These are phyloP conservation scores for Teunomyces aglyptinius DNA, from an alignment of 805 yeast species.

Conservation along the genomic window DNA sequence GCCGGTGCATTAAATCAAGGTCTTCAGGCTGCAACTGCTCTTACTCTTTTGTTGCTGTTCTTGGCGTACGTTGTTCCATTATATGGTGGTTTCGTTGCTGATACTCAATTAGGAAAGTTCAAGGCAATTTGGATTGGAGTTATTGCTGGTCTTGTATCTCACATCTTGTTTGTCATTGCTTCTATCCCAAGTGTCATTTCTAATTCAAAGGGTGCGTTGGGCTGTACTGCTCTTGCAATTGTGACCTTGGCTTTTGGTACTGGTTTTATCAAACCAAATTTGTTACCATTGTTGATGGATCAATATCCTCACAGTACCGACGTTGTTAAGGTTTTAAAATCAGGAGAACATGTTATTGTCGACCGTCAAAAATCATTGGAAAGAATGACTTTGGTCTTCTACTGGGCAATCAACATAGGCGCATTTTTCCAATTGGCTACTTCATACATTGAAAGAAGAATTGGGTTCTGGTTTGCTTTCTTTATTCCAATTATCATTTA, in stretches of 20 bases:
- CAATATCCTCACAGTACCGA: conserved; percentile 55
- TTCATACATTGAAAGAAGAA: conserved; percentile 48
- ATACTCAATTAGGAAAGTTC: conserved; percentile 46
- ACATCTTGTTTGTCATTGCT: conserved; percentile 48
- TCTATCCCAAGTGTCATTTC: conserved; percentile 41
- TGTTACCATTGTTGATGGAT: conserved; percentile 49
- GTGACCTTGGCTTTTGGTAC: conserved; percentile 45
- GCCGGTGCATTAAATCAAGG: conserved; percentile 55
- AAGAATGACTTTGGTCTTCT: conserved; percentile 45
- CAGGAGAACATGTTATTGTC: conserved; percentile 65
- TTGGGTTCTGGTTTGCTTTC: conserved; percentile 57
- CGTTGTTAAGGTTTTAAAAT: conserved; percentile 52
- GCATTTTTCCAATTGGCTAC: conserved; percentile 54
- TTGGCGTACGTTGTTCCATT: conserved; percentile 52
- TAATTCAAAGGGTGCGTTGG: conserved; percentile 32
- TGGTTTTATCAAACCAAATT: conserved; percentile 55
- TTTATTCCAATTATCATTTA: conserved; percentile 42
- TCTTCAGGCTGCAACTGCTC: conserved; percentile 44
- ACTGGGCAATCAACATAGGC: conserved; percentile 57
- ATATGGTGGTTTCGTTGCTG: conserved; percentile 52
- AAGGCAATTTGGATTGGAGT: conserved; percentile 52
- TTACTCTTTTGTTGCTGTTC: conserved; percentile 47
- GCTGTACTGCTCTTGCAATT: conserved; percentile 41
- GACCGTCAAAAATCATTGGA: conserved; percentile 45
- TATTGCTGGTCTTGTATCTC: conserved; percentile 45